Conservation (phyloP, 2,329 filamentous ascomycete species). For the Talaromyces sp. region DNA sequence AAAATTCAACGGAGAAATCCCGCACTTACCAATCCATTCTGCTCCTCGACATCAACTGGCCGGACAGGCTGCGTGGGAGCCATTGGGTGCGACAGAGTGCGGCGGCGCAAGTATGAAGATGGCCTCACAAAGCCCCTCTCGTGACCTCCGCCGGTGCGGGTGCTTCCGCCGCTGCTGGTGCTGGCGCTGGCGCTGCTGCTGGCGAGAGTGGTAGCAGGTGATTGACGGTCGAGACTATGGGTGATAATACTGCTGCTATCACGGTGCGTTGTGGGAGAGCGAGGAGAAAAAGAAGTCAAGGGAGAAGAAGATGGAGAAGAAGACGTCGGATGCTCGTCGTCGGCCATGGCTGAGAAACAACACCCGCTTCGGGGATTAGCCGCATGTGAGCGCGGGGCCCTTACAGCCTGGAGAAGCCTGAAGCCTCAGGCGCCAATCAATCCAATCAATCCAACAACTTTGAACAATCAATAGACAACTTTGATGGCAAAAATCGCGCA, state of each 20-base stretch:
- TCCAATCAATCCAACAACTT: not conserved
- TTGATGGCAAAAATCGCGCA: not conserved
- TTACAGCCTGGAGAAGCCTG: not conserved
- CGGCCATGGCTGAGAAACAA: slow-evolving; percentile 18
- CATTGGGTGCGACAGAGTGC: slow-evolving; percentile 36
- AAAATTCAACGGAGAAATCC: not conserved
- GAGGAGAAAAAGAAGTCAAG: slow-evolving; percentile 17
- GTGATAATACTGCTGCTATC: not conserved
- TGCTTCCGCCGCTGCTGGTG: slow-evolving; percentile 5
- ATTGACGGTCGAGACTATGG: slow-evolving; percentile 2
- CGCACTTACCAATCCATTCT: slow-evolving; percentile 43
- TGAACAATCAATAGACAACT: too few species aligned
- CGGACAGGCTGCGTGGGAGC: slow-evolving; percentile 37
- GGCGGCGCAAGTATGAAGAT: slow-evolving; percentile 41
- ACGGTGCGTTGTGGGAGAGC: slow-evolving; percentile 10
- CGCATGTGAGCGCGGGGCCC: slow-evolving; percentile 5
- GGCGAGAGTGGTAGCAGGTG: slow-evolving; percentile 10
- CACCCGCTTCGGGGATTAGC: slow-evolving; percentile 11
- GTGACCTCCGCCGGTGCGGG: slow-evolving; percentile 28
- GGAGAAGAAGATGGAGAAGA: not conserved
- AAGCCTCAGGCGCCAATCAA: not conserved
- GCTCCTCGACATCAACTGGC: slow-evolving; percentile 47
- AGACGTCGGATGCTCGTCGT: slow-evolving; percentile 16
- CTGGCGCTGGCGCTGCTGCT: not conserved
- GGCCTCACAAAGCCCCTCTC: slow-evolving; percentile 45